phyloP scores from a whole-genome alignment of 768 basidiomycete species.

The Tylopilus plumbeoviolaceoides region DNA sequence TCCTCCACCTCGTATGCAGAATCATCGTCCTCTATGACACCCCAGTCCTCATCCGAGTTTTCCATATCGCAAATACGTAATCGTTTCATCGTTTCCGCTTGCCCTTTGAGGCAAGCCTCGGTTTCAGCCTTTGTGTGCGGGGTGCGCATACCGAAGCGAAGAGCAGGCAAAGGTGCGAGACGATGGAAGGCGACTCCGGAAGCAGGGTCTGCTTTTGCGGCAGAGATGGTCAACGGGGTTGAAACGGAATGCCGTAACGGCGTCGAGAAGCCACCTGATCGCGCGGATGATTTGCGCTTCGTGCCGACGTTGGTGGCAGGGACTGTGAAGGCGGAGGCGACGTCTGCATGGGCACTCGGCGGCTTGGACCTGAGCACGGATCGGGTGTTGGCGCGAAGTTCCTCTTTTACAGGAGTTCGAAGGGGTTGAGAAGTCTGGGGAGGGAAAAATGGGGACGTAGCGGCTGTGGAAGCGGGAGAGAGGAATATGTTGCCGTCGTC shows the following conservation, averaged over 20 bases:
- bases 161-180: slow-evolving; percentile 33
- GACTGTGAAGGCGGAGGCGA: slow-evolving; percentile 8
- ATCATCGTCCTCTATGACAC: slow-evolving; percentile 40
- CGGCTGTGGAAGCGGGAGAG: slow-evolving; percentile 32
- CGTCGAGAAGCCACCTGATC: slow-evolving; percentile 48
- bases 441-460: slow-evolving; percentile 41
- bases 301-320: slow-evolving; percentile 45
- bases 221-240: slow-evolving; percentile 37
- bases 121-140: slow-evolving; percentile 36
- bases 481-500: slow-evolving; percentile 58
- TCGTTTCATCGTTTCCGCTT: slow-evolving; percentile 63
- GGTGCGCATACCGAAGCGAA: slow-evolving; percentile 25
- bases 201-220: slow-evolving; percentile 29
- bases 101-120: slow-evolving; percentile 39
- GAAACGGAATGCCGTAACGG: slow-evolving; percentile 48
- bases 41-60: slow-evolving; percentile 44
- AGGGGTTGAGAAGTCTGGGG: slow-evolving; percentile 46
- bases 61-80: slow-evolving; percentile 57
- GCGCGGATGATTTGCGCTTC: slow-evolving; percentile 57
- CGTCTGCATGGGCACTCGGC: slow-evolving; percentile 21
- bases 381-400: slow-evolving; percentile 37
- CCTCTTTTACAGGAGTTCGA: slow-evolving; percentile 58
- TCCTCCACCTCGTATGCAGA: slow-evolving; percentile 51
- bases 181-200: slow-evolving; percentile 34
- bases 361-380: slow-evolving; percentile 37